phyloP scores from a whole-genome alignment of 1,284 basidiomycete genomes.

The Sporisorium graminicola region DNA sequence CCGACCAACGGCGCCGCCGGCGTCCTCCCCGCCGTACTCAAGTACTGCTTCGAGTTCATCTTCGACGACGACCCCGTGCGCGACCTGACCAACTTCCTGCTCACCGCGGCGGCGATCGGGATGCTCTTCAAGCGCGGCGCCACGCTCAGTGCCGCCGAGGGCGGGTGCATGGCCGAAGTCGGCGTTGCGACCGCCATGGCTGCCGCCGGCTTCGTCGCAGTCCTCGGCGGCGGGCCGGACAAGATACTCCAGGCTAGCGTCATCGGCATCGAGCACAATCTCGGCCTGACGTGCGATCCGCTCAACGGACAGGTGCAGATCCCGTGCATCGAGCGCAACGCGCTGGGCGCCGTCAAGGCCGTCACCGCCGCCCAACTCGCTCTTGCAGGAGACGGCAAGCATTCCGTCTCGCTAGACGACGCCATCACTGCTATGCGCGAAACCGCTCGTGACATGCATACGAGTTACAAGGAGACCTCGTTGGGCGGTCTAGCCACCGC shows the following conservation, averaged over 20 bases:
- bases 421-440: slow-evolving; percentile 95
- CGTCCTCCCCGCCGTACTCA: slow-evolving; percentile 86
- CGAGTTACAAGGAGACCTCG: slow-evolving; percentile 68
- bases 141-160: slow-evolving; percentile 92
- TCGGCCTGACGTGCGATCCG: slow-evolving; percentile 64
- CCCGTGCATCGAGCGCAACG: slow-evolving; percentile 85
- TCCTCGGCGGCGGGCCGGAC: slow-evolving; percentile 71
- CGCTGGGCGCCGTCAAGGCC: slow-evolving; percentile 77
- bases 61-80: slow-evolving; percentile 82
- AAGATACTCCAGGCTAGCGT: slow-evolving; percentile 83
- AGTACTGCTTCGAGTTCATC: slow-evolving; percentile 87
- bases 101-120: slow-evolving; percentile 86
- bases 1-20: slow-evolving; percentile 83
- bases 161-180: slow-evolving; percentile 71
- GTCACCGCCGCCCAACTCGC: slow-evolving; percentile 84
- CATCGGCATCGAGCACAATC: slow-evolving; percentile 80
- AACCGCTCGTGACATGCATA: slow-evolving; percentile 78
- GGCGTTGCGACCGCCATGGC: slow-evolving; percentile 89
- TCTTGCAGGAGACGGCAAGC: slow-evolving; percentile 83
- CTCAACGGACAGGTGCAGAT: slow-evolving; percentile 84
- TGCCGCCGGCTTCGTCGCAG: slow-evolving; percentile 90
- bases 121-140: slow-evolving; percentile 98
- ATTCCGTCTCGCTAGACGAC: slow-evolving; percentile 89
- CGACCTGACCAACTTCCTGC: slow-evolving; percentile 84
- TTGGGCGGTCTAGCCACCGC: slow-evolving; percentile 61